Evolutionary conservation across 2,329 filamentous ascomycete genomes (phyloP), one percentile per base, ranked within the genome.

Genomic region (Dothiorella sarmentorum): DNA sequence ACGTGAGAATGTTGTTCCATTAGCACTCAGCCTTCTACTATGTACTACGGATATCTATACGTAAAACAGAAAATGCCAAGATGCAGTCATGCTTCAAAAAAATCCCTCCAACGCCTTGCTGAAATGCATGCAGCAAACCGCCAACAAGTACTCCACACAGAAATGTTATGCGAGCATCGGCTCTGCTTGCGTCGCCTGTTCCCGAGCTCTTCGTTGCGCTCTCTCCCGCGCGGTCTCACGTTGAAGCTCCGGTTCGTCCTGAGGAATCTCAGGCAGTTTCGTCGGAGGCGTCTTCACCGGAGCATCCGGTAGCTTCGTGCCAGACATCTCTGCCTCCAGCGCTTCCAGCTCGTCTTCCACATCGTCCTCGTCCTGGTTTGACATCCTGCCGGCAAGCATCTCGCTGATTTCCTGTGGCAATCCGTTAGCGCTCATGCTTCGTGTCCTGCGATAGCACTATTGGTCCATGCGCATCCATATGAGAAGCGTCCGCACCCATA

Each of bases 291-390:
- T 71, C 59, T 74, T 68, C 20, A 76, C 76, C 42, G 79, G 63
- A 47, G 64, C 63, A 24, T 74, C 68, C n/a, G 76, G 76, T 33
- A 79, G 63, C 52, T 65, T 64, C 20, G 68, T 66, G 31, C 73
- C 75, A 38, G 71, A 73, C 56, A 85, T 72, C 68, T 92, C 85
- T 38, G 79, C 80, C 72, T 92, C 89, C 63, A 99, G 80, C 1
- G 86, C 87, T 58, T 89, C 90, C 55, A 99, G 79, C 76, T 99
- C 94, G 69, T 97, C 92, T 71, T 99, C 94, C 31, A 99, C 94
- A 69, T 97, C 94, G 69, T 97, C 93, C 73, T 99, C 94, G 74
- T 99, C 94, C 68, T 95, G 89, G 69, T 91, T 94, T 13, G 91
- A 90, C 78, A 99, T 92, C 66, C 87, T 85, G 11, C 89, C 89